Percentiles rank a stretch among this genome's conserved stretches.
Conservation (phyloP, 2,329 filamentous ascomycete species). For the Plectosphaerella cucumerina region DNA sequence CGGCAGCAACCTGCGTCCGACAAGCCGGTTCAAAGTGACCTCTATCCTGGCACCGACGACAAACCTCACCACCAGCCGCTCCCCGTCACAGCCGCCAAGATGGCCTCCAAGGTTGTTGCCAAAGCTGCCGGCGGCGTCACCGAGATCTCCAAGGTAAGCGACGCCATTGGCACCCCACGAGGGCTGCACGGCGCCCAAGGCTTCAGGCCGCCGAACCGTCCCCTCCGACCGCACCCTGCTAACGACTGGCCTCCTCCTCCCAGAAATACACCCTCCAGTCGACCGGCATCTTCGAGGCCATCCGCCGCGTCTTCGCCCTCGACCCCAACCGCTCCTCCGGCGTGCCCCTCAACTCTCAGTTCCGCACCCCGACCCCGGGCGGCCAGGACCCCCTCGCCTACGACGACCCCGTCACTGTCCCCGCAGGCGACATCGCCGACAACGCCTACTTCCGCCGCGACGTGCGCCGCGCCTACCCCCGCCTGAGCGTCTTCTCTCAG, state of each 20-base stretch:
- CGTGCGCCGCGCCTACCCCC: conserved; percentile 74
- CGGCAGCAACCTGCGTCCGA: not conserved
- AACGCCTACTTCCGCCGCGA: conserved; percentile 98
- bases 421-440: conserved; percentile 83
- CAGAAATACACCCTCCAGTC: conserved; percentile 98
- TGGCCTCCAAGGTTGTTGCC: conserved; percentile 58
- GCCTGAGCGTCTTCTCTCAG: conserved; percentile 75
- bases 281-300: conserved; percentile 77
- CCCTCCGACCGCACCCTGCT: conserved; percentile 14
- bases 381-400: conserved; percentile 65
- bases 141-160: conserved; percentile 54
- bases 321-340: conserved; percentile 88
- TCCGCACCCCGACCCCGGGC: conserved; percentile 80
- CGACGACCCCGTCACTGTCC: conserved; percentile 77
- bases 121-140: conserved; percentile 52
- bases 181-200: not conserved
- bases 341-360: conserved; percentile 88
- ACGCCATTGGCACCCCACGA: conserved; percentile 4
- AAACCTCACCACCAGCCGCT: conserved; percentile 11
- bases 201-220: conserved; percentile 11
- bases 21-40: not conserved
- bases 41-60: conserved; percentile 1
- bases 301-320: conserved; percentile 75
- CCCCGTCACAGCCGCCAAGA: conserved; percentile 31
- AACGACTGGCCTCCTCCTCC: not conserved